Conservation (phyloP, 768 basidiomycete genomes). For the Boletus bicolor region DNA sequence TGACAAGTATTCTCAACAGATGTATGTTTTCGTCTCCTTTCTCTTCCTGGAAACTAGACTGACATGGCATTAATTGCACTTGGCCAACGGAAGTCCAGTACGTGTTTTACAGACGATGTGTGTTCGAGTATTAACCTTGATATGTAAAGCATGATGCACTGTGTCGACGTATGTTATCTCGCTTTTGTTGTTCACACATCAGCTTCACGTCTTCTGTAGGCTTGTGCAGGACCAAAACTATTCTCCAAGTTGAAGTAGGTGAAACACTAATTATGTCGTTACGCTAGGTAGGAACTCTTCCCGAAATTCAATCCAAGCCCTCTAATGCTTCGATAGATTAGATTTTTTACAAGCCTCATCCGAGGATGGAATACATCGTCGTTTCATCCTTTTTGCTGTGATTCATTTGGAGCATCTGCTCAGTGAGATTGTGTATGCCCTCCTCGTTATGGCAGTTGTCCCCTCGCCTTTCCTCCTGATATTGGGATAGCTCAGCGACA, state of each 20-base stretch:
- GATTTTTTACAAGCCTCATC: slow-evolving; percentile 4
- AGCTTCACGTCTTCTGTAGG: slow-evolving; percentile 27
- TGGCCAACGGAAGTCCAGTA: slow-evolving; percentile 58
- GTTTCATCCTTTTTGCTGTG: background rate
- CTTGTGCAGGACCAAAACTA: slow-evolving; percentile 71
- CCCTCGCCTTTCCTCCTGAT: background rate
- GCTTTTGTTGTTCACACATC: background rate
- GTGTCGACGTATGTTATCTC: slow-evolving; percentile 66
- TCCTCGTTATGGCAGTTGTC: background rate
- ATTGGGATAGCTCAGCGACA: background rate
- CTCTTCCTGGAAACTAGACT: slow-evolving; percentile 1
- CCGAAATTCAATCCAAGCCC: background rate
- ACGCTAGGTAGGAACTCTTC: slow-evolving; percentile 17
- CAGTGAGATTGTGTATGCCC: background rate
- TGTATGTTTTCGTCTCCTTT: slow-evolving; percentile 20
- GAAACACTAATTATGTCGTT: background rate
- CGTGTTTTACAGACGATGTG: slow-evolving; percentile 28
- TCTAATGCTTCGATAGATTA: slow-evolving; percentile 12
- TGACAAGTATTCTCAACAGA: slow-evolving; percentile 9
- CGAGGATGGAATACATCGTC: slow-evolving; percentile 13
- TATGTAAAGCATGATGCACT: slow-evolving; percentile 79
- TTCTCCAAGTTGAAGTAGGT: slow-evolving; percentile 63
- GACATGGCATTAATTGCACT: slow-evolving; percentile 1
- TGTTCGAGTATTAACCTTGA: slow-evolving; percentile 3
- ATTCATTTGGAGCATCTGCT: background rate